Evolutionary conservation across 140 eudicot genomes (phyloP), one percentile per base, ranked within the genome.

Genomic region (Bidens hawaiensis): DNA sequence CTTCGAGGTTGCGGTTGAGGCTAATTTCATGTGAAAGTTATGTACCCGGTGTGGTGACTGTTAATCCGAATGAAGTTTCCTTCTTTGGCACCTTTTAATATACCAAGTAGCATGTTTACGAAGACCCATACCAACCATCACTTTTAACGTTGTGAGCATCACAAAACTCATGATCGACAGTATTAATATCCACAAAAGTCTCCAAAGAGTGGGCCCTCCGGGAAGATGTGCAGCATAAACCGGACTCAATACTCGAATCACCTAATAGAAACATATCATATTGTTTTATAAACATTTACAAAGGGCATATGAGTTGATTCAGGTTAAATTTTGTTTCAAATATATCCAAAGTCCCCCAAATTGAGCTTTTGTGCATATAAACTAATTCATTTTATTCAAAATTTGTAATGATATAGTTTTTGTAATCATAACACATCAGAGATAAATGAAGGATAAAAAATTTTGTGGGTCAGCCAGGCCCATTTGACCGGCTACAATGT

Each of bases 211-310:
- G 9, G 98, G 95, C 69, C 80, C 77, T 38, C 42, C 51, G 3
- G 98, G 98, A 56, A 91, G 94, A 76, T 73, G 91, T 55, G 95
- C 95, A 2, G 87, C 88, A 74, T 79, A 91, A 38, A 91, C 88
- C 16, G 96, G 96, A 59, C 86, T 76, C 58, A 91, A 64, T 18
- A 91, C 96, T 61, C 96, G 71, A 56, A 87, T 84, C 40, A 91
- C 98, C 98, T 91, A 82, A 71, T 40, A 43, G 4, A 16, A 62
- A 24, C 42, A 58, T n/a, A 31, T 34, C 14, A 28, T 6, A 30
- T n/a, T 5, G 43, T 27, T 18, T 42, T 36, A 15, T 16, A 15
- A 9, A 19, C 24, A n/a, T 49, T 24, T 18, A 16, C 56, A 65
- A n/a, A 23, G 50, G 23, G 16, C 30, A 56, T 38, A 42, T 1